Evolutionary conservation across 2,329 filamentous ascomycete species (phyloP).

Genomic region (Aspergillus versicolor): DNA sequence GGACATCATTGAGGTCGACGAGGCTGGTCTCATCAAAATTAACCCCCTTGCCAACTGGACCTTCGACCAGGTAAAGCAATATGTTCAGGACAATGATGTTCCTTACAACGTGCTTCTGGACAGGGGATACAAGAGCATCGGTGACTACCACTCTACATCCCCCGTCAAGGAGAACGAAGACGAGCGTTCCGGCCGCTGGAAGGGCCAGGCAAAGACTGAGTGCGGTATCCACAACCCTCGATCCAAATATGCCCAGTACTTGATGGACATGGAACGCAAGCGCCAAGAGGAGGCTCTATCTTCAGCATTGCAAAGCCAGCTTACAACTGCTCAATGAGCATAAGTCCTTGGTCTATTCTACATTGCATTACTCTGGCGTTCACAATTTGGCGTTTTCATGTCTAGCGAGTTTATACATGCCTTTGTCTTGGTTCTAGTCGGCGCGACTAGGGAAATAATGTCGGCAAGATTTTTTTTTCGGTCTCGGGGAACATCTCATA

Average conservation of each 20-base stretch:
- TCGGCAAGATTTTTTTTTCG: slow-evolving; percentile 14
- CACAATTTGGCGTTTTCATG: slow-evolving; percentile 12
- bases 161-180: slow-evolving; percentile 90
- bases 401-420: slow-evolving; percentile 19
- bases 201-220: slow-evolving; percentile 92
- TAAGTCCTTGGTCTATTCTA: not conserved
- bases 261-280: slow-evolving; percentile 71
- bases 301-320: slow-evolving; percentile 41
- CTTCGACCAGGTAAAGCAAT: slow-evolving; percentile 84
- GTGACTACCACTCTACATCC: slow-evolving; percentile 96
- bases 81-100: slow-evolving; percentile 81
- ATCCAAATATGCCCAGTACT: slow-evolving; percentile 84
- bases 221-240: slow-evolving; percentile 99
- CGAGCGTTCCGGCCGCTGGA: slow-evolving; percentile 94
- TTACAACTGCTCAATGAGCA: slow-evolving; percentile 31
- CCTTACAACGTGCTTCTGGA: slow-evolving; percentile 93
- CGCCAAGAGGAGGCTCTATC: slow-evolving; percentile 57
- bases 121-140: slow-evolving; percentile 94
- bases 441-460: slow-evolving; percentile 15
- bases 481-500: not conserved
- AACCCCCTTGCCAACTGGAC: slow-evolving; percentile 95
- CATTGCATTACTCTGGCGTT: slow-evolving; percentile 23
- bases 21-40: slow-evolving; percentile 90
- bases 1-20: slow-evolving; percentile 89
- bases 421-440: slow-evolving; percentile 13